Evolutionary conservation across 176 grass and related monocot species (phyloP).

Genomic region (Rhynchospora tenuis): DNA sequence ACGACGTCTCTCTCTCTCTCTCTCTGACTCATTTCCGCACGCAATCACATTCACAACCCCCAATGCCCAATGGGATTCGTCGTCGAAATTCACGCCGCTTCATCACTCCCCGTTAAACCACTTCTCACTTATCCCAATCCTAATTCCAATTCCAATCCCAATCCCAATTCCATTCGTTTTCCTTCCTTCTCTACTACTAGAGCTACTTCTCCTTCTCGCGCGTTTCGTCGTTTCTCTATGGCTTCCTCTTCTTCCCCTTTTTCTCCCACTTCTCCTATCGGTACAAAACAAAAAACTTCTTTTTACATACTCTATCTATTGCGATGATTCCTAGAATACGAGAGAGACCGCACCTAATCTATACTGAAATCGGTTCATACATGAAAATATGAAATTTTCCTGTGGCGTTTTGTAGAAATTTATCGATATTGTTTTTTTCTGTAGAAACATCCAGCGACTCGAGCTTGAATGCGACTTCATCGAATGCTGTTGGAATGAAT

Average conservation of each 20-base stretch:
- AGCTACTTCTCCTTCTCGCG: not conserved
- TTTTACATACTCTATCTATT: not conserved
- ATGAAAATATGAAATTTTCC: not conserved
- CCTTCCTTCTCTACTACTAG: not conserved
- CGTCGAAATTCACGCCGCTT: not conserved
- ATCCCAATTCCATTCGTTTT: not conserved
- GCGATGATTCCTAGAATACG: not conserved
- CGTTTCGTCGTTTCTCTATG: not conserved
- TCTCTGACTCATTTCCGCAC: not conserved
- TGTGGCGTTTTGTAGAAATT: not conserved
- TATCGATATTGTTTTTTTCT: not conserved
- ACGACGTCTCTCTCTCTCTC: no score
- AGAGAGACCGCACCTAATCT: not conserved
- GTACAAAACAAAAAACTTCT: not conserved
- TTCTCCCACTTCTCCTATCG: not conserved
- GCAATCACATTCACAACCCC: not conserved
- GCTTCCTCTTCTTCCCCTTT: slow-evolving; percentile 20
- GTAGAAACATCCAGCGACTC: slow-evolving; percentile 22
- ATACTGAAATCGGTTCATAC: no score
- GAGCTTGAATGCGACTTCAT: slow-evolving; percentile 4
- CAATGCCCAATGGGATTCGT: slow-evolving; percentile 15
- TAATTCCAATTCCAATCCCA: not conserved
- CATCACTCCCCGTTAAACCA: not conserved
- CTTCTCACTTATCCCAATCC: not conserved
- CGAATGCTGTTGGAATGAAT: slow-evolving; percentile 37